Base-by-base conservation (phyloP, 2,329 filamentous ascomycete genomes). In the Calonectria naviculata region DNA sequence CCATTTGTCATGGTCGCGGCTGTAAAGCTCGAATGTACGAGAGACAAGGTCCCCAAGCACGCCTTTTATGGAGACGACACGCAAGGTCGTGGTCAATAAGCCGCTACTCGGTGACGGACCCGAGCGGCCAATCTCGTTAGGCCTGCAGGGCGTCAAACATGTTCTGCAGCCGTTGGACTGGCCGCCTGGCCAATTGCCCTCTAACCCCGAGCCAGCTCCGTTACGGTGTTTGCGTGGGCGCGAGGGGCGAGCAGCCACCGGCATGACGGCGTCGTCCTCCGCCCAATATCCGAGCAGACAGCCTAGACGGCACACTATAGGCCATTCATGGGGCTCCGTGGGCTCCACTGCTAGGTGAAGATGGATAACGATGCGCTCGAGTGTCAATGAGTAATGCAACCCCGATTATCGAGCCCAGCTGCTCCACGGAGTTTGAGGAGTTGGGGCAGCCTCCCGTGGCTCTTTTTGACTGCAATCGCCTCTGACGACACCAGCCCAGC, bases 341-440 rank as follows among this genome's bases (percentile, higher is more conserved):
- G 65, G 52, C 31, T 52, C 58, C 56, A 42, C 58, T 42, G 41
- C 58, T 28, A 34, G 26, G 31, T n/a, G 56, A 36, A 31, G n/a
- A 52, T 26, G 65, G 56, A 47, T 31, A 58, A 29, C 38, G 61
- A 52, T 41, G 24, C 41, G 19, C 31, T 28, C 42, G 31, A 65
- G 49, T 34, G 8, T 17, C 44, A 47, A 70, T 70, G 68, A 70
- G 68, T 70, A 70, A 70, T 65, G 62, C 12, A 47, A 44, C 36
- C 36, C 56, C 38, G 19, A 61, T 58, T 38, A 58, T 41, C 56
- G 44, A 7, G 44, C 61, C 44, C 34, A 47, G 17, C 4, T 41
- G 34, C 61, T 65, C 67, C 67, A 61, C 67, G 67, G 67, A 65
- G 62, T 61, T 70, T 47, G 52, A 41, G 61, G 52, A 65, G 42